Percentiles rank a stretch among this genome's conserved stretches.
Evolutionary conservation across 2,329 filamentous ascomycete genomes (phyloP).

Genomic region (Exophiala lecanii-corni): DNA sequence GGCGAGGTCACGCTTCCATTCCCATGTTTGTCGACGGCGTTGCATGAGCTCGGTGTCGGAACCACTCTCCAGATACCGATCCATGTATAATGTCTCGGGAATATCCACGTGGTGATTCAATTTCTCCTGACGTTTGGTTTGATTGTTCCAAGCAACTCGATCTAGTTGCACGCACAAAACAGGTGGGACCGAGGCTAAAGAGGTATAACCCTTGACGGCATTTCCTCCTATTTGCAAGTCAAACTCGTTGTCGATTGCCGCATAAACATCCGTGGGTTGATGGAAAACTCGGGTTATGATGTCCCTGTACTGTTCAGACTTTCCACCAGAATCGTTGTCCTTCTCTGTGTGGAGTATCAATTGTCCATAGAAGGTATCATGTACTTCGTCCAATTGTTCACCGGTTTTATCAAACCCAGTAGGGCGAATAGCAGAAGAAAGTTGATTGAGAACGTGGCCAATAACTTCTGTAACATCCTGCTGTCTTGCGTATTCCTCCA

Average conservation of each 20-base stretch:
- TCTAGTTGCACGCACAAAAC: constrained; percentile 88
- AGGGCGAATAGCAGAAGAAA: constrained; percentile 82
- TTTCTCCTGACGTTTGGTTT: constrained; percentile 59
- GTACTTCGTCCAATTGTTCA: constrained; percentile 76
- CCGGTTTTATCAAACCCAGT: constrained; percentile 61
- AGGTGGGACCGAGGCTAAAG: constrained; percentile 72
- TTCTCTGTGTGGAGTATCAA: constrained; percentile 26
- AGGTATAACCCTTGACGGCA: constrained; percentile 60
- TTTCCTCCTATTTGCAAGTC: constrained; percentile 71
- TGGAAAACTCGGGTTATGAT: constrained; percentile 48
- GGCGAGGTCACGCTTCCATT: constrained; percentile 61
- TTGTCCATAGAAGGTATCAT: constrained; percentile 54
- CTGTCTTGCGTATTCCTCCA: constrained; percentile 61
- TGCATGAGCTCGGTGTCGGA: constrained; percentile 58
- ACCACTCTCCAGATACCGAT: constrained; percentile 74
- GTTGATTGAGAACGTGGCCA: constrained; percentile 81
- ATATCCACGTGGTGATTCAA: constrained; percentile 73
- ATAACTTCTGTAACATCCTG: constrained; percentile 97
- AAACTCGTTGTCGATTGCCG: constrained; percentile 79
- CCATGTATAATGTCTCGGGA: constrained; percentile 77
- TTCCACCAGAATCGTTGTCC: constrained; percentile 24
- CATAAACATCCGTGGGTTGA: constrained; percentile 65
- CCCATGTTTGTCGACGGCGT: constrained; percentile 68
- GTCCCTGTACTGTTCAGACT: constrained; percentile 53
- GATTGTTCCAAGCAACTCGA: constrained; percentile 67